Evolutionary conservation across 768 basidiomycete species (phyloP), one percentile per base, ranked within the genome.

Genomic region (Boletellus ananas): DNA sequence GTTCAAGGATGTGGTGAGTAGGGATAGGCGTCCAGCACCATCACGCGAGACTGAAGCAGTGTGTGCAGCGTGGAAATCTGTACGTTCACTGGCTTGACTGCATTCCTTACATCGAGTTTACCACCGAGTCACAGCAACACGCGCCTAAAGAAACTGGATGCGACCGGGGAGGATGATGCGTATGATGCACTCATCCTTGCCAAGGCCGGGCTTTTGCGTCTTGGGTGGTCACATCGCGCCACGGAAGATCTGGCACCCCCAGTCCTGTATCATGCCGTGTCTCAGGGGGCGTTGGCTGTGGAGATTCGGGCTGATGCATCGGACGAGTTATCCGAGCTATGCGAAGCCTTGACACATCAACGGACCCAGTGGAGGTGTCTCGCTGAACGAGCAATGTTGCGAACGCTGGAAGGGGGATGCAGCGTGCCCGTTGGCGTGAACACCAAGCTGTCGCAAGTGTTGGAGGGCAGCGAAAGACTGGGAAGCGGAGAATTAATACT

Each of bases 351-450:
- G 41, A 90, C 81, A 1, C 89, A 96, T 64, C 80, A 83, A 71
- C 74, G 78, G 64, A 93, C 92, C 0, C 76, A 83, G 41, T 91
- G 85, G 85, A 71, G 63, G 47, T 90, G 87, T 60, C 72, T 78
- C 21, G 92, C 93, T 2, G 96, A 99, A 70, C 81, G 96, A 13
- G 89, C 87, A 1, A 87, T 89, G 68, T 73, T 98, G 55, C 76
- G 86, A n/a, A 84, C 86, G 20, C 75, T 98, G 45, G 96, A 98
- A 69, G 96, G 96, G 25, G 96, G 96, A 21, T 99, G 96, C 71
- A 94, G 90, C 54, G 94, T 99, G 0, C 95, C 95, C 3, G 94
- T 99, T 14, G 95, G 94, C 4, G 85, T 91, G 25, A 72, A 76
- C 44, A 84, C 81, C 25, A 70, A 65, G 40, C 66, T 87, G 49